These are phyloP conservation scores for Colletotrichum sp. DNA, from an alignment of 2,329 filamentous ascomycete genomes.

Conservation along the genomic window DNA sequence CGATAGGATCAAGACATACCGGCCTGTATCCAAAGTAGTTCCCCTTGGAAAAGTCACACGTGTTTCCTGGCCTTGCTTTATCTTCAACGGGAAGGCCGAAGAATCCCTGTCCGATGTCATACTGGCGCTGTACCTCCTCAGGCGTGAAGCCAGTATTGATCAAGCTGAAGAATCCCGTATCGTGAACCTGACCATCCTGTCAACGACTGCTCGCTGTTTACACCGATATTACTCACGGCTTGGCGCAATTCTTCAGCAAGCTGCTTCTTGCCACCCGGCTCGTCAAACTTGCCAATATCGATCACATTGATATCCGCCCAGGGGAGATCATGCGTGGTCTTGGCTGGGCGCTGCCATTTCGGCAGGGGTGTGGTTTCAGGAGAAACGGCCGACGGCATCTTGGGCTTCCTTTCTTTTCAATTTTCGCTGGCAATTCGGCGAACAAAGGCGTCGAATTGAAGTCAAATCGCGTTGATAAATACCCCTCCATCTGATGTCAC, in stretches of 20 bases:
- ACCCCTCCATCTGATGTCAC: constrained; percentile 8
- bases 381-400: constrained; percentile 14
- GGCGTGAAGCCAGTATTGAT: constrained; percentile 58
- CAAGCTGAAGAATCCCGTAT: constrained; percentile 57
- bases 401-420: not conserved
- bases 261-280: constrained; percentile 54
- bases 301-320: constrained; percentile 62
- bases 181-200: constrained; percentile 24
- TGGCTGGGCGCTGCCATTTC: constrained; percentile 31
- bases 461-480: not conserved
- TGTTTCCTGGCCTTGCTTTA: constrained; percentile 50
- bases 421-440: not conserved
- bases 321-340: constrained; percentile 28
- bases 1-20: not conserved
- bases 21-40: constrained; percentile 55
- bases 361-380: constrained; percentile 18
- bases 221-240: constrained; percentile 37
- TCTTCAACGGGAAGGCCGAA: constrained; percentile 55
- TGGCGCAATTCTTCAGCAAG: constrained; percentile 57
- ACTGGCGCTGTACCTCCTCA: constrained; percentile 58
- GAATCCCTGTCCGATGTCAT: constrained; percentile 58
- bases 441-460: not conserved
- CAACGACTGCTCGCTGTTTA: not conserved
- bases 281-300: constrained; percentile 52
- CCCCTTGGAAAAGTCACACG: constrained; percentile 45